Evolutionary conservation across 192 early-diverging fungal genomes (phyloP), one percentile per base, ranked within the genome.

Genomic region (Backusella tarrabulga): DNA sequence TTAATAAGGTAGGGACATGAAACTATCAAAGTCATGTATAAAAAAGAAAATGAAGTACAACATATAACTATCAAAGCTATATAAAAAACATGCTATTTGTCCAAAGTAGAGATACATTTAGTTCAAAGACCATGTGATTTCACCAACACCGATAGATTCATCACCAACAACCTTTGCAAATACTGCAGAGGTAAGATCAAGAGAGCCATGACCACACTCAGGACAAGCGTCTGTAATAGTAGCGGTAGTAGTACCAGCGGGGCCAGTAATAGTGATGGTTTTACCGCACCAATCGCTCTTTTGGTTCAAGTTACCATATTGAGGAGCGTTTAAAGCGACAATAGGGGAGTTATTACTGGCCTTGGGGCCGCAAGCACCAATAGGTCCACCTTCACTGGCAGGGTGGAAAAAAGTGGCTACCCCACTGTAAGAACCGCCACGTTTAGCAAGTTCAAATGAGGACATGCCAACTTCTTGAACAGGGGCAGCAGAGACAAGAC

Each of bases 151-250:
- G 4, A 60, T 21, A 60, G n/a, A 7, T 60, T 60, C 54, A 60
- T 60, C 54, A 9, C 23, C 54, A 23, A 60, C 54, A 60, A 60
- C 54, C 54, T 60, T 60, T 23, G 85, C 76, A 66, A 88, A 90
- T 21, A 87, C 76, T 4, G 77, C 70, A 9, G 86, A 85, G 35
- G 85, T 86, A 17, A 90, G 72, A 77, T 90, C 89, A 12, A 90
- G 79, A 71, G 83, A 80, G 54, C 89, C 87, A 19, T 60, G 29
- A 44, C 80, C 79, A 77, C 89, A 90, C 6, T 71, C 80, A 1
- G 88, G 86, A 73, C 89, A 90, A 35, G 80, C 81, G 73, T 90
- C 89, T 14, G 77, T 79, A 29, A 90, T 83, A 2, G 46, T 88
- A 9, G 86, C 89, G 54, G 80, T 85, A 29, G 83, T 84, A 41